Evolutionary conservation across 495 filamentous ascomycete genomes (phyloP).

Genomic region (Podospora pseudopauciseta): DNA sequence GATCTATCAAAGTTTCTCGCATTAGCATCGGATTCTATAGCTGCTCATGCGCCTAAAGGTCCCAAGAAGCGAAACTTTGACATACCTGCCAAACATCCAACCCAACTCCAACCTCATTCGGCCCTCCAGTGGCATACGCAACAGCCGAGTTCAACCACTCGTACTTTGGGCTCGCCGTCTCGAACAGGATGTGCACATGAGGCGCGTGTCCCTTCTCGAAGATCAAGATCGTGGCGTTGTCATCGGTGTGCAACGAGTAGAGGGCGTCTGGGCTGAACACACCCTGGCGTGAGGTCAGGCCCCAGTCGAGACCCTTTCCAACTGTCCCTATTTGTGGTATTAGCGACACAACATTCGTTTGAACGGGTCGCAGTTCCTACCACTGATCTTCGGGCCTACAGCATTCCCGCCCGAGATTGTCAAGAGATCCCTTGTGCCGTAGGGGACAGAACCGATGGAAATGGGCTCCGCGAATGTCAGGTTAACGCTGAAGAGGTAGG

Average conservation of each 20-base stretch:
- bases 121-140: conserved; percentile 21
- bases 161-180: conserved; percentile 27
- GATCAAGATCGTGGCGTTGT: conserved; percentile 26
- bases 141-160: conserved; percentile 23
- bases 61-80: neutral
- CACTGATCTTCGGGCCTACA: conserved; percentile 24
- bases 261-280: conserved; percentile 27
- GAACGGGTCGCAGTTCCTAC: conserved; percentile 3
- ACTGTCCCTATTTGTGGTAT: conserved; percentile 20
- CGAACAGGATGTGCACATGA: conserved; percentile 25
- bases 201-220: conserved; percentile 27
- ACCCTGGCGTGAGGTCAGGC: conserved; percentile 23
- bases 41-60: neutral
- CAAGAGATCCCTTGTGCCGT: conserved; percentile 20
- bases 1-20: neutral
- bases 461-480: conserved; percentile 22
- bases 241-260: conserved; percentile 24
- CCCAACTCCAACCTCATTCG: conserved; percentile 15
- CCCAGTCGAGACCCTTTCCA: conserved; percentile 25
- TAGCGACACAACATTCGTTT: neutral
- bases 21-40: neutral
- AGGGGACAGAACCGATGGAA: conserved; percentile 22
- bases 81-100: conserved; percentile 32
- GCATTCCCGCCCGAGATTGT: conserved; percentile 25
- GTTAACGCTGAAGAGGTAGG: conserved; percentile 27